phyloP scores from a whole-genome alignment of 495 filamentous ascomycete species.

The Aspergillus steynii region DNA sequence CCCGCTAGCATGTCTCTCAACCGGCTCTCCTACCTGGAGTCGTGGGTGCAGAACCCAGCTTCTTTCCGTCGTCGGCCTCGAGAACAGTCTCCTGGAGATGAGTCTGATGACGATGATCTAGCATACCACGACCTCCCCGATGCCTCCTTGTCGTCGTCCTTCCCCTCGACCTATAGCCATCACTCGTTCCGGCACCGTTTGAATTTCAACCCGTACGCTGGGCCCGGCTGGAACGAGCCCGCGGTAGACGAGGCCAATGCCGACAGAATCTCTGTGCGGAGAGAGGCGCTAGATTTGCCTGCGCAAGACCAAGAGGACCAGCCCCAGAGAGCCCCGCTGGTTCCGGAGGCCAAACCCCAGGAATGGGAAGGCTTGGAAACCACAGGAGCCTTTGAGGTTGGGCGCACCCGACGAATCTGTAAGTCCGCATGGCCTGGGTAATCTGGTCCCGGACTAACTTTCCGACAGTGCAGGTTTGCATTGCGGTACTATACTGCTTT shows the following conservation, averaged over 20 bases:
- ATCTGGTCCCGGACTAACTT: neutral
- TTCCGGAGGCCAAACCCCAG: neutral
- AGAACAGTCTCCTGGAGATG: slow-evolving; percentile 17
- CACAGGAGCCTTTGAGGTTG: slow-evolving; percentile 58
- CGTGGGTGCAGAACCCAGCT: slow-evolving; percentile 45
- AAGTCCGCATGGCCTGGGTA: slow-evolving; percentile 21
- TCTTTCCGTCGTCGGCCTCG: slow-evolving; percentile 28
- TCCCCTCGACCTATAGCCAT: slow-evolving; percentile 38
- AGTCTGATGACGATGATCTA: slow-evolving; percentile 33
- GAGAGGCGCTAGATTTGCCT: slow-evolving; percentile 24
- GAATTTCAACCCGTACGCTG: slow-evolving; percentile 49
- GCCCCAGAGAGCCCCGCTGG: slow-evolving; percentile 5
- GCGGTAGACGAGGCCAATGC: slow-evolving; percentile 30
- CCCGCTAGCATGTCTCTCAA: slow-evolving; percentile 22
- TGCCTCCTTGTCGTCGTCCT: slow-evolving; percentile 39
- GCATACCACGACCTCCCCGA: slow-evolving; percentile 39
- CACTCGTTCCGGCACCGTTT: slow-evolving; percentile 28
- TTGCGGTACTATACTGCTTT: slow-evolving; percentile 78
- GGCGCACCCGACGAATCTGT: slow-evolving; percentile 63
- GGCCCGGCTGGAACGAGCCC: slow-evolving; percentile 40
- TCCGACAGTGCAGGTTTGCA: slow-evolving; percentile 37
- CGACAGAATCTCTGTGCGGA: slow-evolving; percentile 29
- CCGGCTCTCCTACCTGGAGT: slow-evolving; percentile 37
- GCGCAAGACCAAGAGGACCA: slow-evolving; percentile 10
- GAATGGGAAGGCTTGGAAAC: slow-evolving; percentile 3